Base-by-base conservation (phyloP, 2,329 filamentous ascomycete genomes). In the Talaromyces sp. region DNA sequence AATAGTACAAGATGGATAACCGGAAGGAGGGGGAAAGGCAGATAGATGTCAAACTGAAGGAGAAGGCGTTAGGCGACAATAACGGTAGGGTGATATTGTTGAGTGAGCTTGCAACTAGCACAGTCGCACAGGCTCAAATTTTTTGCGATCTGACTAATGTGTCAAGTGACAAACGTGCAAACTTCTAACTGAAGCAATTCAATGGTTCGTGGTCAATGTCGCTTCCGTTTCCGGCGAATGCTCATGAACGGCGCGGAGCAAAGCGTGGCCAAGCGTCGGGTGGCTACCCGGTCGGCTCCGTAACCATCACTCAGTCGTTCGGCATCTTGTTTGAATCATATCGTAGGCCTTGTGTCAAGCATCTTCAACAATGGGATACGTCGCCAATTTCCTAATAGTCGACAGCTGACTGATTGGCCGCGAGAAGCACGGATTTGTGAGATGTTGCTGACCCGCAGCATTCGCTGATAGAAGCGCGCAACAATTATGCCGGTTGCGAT, bases 181-280 rank as follows among this genome's bases (percentile, higher is more conserved):
- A 19, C 13, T 60, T 60, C 27, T 57, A 67, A 45, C 50, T 66
- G 58, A 62, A 67, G 66, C 41, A 56, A 47, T 16, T 24, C 19
- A n/a, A 24, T 56, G 43, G 52, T 60, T 45, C 58, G 67, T 65
- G 65, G 67, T 59, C 47, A 65, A 64, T 62, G 52, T 58, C 50
- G 58, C 50, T 66, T 61, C 62, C 57, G 65, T 58, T 66, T 64
- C 39, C 50, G 65, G 65, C 65, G 57, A 62, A 31, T 9, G n/a
- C 50, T 63, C 52, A 43, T 33, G 14, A 50, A 35, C 61, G 27
- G 50, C 35, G n/a, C 35, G 60, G 45, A 45, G 52, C 24, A 58
- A 27, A 27, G 35, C 52, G 59, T 41, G 50, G 47, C 45, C 59
- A 60, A 33, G 50, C 60, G 60, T 65, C 52, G 63, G 59, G 58